A percentile compares a stretch with the other conserved stretches of the same genome.
These are phyloP conservation scores for Decorospora gaudefroyi DNA, from an alignment of 2,329 filamentous ascomycete species.

Conservation along the genomic window DNA sequence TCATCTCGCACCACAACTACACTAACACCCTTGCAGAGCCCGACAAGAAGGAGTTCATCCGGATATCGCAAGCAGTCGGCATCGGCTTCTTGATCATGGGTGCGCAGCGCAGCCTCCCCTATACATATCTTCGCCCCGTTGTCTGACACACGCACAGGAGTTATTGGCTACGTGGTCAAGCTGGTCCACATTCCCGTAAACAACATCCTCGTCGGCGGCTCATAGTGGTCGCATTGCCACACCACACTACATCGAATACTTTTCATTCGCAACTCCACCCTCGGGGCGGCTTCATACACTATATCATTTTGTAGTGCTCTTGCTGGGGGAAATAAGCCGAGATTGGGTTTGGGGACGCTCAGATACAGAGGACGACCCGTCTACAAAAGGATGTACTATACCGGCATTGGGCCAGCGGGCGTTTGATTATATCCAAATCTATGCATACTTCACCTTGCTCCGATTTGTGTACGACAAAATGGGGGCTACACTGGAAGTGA, in stretches of 20 bases:
- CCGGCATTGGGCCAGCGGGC: constrained; percentile 41
- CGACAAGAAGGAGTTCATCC: constrained; percentile 47
- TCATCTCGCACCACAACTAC: not conserved
- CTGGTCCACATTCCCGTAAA: constrained; percentile 60
- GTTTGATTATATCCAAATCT: constrained; percentile 45
- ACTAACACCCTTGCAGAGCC: constrained; percentile 50
- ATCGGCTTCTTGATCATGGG: constrained; percentile 59
- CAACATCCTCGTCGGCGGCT: constrained; percentile 57
- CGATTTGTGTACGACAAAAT: not conserved
- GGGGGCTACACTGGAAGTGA: not conserved
- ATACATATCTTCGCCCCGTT: not conserved
- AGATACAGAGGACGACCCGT: constrained; percentile 14
- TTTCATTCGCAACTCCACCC: constrained; percentile 19
- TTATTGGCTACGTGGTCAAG: constrained; percentile 59
- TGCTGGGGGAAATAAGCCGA: constrained; percentile 5
- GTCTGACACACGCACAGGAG: constrained; percentile 32
- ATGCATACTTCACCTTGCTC: constrained; percentile 14
- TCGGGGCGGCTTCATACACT: constrained; percentile 18
- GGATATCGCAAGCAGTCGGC: constrained; percentile 58
- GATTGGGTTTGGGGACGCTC: constrained; percentile 6
- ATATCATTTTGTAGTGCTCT: constrained; percentile 21
- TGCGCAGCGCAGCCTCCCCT: constrained; percentile 8
- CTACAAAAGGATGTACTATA: constrained; percentile 41
- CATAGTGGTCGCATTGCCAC: constrained; percentile 30
- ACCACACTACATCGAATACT: constrained; percentile 14